Evolutionary conservation across 768 basidiomycete genomes (phyloP).

Genomic region (Panaeolus papilionaceus): DNA sequence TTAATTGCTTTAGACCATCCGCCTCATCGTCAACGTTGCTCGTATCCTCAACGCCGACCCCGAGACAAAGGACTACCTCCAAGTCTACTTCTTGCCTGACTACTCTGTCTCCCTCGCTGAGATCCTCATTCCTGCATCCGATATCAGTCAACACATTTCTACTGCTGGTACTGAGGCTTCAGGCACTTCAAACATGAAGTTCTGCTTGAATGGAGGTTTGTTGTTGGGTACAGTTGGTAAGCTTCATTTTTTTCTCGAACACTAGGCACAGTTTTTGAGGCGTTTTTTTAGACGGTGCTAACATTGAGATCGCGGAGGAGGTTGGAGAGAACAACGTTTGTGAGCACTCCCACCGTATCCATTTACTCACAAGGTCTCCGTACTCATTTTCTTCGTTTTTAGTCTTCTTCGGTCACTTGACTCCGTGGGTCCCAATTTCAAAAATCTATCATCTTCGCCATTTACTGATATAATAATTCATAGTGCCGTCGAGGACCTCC

Average conservation of each 20-base stretch:
- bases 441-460: not conserved
- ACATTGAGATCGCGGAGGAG: slow-evolving; percentile 96
- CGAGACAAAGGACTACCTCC: slow-evolving; percentile 86
- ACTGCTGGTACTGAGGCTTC: slow-evolving; percentile 95
- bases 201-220: slow-evolving; percentile 90
- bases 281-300: slow-evolving; percentile 76
- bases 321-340: slow-evolving; percentile 92
- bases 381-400: slow-evolving; percentile 6
- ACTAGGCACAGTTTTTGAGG: not conserved
- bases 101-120: slow-evolving; percentile 89
- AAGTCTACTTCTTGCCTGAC: slow-evolving; percentile 95
- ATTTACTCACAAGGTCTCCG: slow-evolving; percentile 16
- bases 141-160: slow-evolving; percentile 96
- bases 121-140: slow-evolving; percentile 88
- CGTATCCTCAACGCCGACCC: slow-evolving; percentile 82
- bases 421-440: slow-evolving; percentile 50
- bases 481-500: slow-evolving; percentile 82
- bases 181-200: slow-evolving; percentile 87
- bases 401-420: slow-evolving; percentile 93
- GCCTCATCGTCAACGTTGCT: slow-evolving; percentile 91
- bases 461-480: not conserved
- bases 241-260: slow-evolving; percentile 24
- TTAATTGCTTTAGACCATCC: slow-evolving; percentile 66
- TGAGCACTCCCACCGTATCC: slow-evolving; percentile 47
- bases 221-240: slow-evolving; percentile 81